phyloP scores from a whole-genome alignment of 2,329 filamentous ascomycete genomes.

The Helotiales sp. region DNA sequence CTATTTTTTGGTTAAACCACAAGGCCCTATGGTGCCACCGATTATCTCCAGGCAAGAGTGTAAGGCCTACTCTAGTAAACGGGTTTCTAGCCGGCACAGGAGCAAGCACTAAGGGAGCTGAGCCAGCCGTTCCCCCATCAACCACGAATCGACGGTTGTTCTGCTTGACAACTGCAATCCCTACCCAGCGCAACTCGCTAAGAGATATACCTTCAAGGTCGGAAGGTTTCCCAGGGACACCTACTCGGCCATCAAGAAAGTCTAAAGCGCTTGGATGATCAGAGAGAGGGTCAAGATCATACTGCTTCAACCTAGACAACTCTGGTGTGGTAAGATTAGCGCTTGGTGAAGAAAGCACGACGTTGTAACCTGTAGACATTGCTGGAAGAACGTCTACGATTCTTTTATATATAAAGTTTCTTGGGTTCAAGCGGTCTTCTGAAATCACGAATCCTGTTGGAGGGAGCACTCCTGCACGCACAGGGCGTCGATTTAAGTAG shows the following conservation, averaged over 20 bases:
- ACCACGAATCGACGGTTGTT: not conserved
- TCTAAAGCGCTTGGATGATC: not conserved
- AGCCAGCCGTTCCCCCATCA: not conserved
- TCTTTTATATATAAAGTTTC: constrained; percentile 1
- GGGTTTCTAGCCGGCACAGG: not conserved
- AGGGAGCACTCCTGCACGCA: not conserved
- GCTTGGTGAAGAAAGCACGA: not conserved
- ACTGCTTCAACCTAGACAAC: not conserved
- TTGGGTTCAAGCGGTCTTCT: not conserved
- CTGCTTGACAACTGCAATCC: not conserved
- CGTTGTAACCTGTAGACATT: not conserved
- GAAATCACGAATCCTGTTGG: not conserved
- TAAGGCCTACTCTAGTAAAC: not conserved
- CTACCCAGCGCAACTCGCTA: not conserved
- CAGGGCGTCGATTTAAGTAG: not conserved
- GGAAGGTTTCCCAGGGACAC: not conserved
- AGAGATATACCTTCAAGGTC: not conserved
- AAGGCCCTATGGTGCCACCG: not conserved
- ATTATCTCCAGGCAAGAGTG: not conserved
- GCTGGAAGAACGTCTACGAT: not conserved
- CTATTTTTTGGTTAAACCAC: not conserved
- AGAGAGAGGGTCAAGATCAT: not conserved
- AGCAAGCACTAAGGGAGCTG: not conserved
- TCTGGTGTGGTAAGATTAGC: not conserved
- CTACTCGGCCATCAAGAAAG: not conserved